Evolutionary conservation across 805 yeast species (phyloP), one percentile per base, ranked within the genome.

Genomic region (Pichia deserticola): DNA sequence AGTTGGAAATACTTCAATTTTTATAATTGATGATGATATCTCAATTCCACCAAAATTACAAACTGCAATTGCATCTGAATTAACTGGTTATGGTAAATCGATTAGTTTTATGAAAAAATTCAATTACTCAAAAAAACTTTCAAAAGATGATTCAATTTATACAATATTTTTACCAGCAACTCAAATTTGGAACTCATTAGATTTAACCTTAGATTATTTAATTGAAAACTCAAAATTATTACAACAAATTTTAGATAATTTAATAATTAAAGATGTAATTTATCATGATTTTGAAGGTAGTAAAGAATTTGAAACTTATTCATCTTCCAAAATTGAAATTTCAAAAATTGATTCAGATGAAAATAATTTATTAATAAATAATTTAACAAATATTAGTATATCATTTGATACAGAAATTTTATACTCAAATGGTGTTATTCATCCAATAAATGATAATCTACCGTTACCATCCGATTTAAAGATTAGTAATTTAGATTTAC

Each of bases 371-470:
- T 36, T 32, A 13, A 25, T 62, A 25, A 52, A 58, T 29, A 53
- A 58, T 29, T 42, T 46, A 12, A 63, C 58, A n/a, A 49, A 54
- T 6, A 36, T 77, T 5, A 53, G 66, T 1, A 52, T 76, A 1
- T 69, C 74, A 0, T 56, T 73, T 47, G 74, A 77, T 51, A 66
- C 78, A 1, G 97, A 90, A 61, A 75, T 87, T 7, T 60, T 90
- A 12, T 90, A 86, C 62, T 81, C 78, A 54, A 84, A 86, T 62
- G 98, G 98, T 1, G 96, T 90, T 0, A 78, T 86, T 1, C 96
- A 88, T 61, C 81, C 90, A 32, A 39, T 43, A 10, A 36, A 30
- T 34, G 68, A 74, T 36, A 64, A 73, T 5, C 70, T 86, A 1
- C 54, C 78, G 4, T 66, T 86, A 13, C 96, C 97, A 0, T 62